A percentile compares a stretch with the other conserved stretches of the same genome.
phyloP scores from a whole-genome alignment of 169 alveolate genomes.

The Plasmodium inui region DNA sequence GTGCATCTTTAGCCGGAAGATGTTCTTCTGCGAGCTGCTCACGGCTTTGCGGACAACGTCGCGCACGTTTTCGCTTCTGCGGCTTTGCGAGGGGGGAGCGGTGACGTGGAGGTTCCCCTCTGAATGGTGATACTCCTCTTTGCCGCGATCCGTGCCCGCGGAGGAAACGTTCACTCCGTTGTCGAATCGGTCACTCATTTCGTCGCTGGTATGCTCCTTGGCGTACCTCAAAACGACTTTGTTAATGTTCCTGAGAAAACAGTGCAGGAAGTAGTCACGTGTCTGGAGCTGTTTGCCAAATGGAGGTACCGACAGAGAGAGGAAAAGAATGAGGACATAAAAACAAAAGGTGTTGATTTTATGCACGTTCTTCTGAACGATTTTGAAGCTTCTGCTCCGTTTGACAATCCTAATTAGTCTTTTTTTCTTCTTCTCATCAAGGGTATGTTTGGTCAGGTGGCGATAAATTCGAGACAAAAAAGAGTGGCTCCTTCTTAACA shows the following conservation, averaged over 20 bases:
- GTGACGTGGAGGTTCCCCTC: neutral
- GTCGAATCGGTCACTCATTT: too few species aligned
- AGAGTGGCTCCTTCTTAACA: neutral
- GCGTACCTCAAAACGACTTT: constrained; percentile 25
- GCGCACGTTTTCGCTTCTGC: neutral
- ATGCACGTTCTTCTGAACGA: neutral
- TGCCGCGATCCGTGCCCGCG: neutral
- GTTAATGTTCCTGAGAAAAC: constrained; percentile 26
- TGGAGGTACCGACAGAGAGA: constrained; percentile 48
- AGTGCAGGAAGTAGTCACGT: constrained; percentile 11
- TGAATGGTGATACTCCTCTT: neutral
- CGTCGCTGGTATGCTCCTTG: neutral
- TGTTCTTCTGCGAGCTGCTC: constrained; percentile 7
- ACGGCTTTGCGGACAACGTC: constrained; percentile 3
- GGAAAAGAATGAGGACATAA: constrained; percentile 14
- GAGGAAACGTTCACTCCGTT: neutral
- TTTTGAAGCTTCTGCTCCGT: constrained; percentile 40
- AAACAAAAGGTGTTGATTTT: constrained; percentile 54
- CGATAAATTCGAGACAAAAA: constrained; percentile 1
- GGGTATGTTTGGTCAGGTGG: neutral
- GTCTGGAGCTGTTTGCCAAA: neutral
- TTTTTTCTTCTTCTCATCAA: constrained; percentile 28
- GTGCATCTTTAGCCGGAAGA: constrained; percentile 20
- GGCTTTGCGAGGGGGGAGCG: neutral
- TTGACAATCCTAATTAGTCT: constrained; percentile 15